phyloP scores from a whole-genome alignment of 1,139 yeast genomes.

The Blastobotrys ciferrii region DNA sequence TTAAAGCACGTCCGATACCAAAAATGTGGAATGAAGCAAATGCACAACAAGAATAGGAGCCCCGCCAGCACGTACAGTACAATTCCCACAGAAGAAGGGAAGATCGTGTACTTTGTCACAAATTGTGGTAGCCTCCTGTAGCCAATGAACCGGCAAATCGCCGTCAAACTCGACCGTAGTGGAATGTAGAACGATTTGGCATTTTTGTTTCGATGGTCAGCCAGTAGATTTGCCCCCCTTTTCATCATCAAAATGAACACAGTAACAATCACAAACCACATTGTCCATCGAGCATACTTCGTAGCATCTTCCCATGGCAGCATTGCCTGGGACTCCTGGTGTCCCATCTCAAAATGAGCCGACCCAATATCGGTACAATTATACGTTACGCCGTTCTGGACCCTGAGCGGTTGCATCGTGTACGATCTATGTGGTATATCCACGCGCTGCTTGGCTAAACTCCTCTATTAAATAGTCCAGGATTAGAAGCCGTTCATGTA shows the following conservation, averaged over 20 bases:
- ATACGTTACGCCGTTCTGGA: constrained; percentile 22
- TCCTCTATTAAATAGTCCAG: background rate
- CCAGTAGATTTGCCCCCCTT: constrained; percentile 39
- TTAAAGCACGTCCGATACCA: constrained; percentile 57
- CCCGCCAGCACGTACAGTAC: constrained; percentile 43
- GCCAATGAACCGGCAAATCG: constrained; percentile 48
- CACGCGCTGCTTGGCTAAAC: background rate
- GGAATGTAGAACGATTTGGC: constrained; percentile 11
- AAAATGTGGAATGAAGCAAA: constrained; percentile 49
- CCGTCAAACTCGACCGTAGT: constrained; percentile 22
- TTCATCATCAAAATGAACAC: constrained; percentile 44
- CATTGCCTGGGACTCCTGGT: constrained; percentile 40
- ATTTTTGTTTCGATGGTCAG: constrained; percentile 36
- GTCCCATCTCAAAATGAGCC: constrained; percentile 34
- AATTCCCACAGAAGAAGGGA: constrained; percentile 54
- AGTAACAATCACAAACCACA: constrained; percentile 45
- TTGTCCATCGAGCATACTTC: constrained; percentile 46
- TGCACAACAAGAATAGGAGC: constrained; percentile 47
- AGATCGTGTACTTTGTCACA: constrained; percentile 43
- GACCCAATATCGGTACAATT: constrained; percentile 26
- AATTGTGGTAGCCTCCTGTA: constrained; percentile 48
- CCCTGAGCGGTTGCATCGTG: background rate
- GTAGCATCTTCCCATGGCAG: constrained; percentile 45
- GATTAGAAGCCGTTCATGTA: background rate
- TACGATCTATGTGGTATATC: background rate